Evolutionary conservation across 129 eudicot species (phyloP).

Genomic region (Arctium lappa): DNA sequence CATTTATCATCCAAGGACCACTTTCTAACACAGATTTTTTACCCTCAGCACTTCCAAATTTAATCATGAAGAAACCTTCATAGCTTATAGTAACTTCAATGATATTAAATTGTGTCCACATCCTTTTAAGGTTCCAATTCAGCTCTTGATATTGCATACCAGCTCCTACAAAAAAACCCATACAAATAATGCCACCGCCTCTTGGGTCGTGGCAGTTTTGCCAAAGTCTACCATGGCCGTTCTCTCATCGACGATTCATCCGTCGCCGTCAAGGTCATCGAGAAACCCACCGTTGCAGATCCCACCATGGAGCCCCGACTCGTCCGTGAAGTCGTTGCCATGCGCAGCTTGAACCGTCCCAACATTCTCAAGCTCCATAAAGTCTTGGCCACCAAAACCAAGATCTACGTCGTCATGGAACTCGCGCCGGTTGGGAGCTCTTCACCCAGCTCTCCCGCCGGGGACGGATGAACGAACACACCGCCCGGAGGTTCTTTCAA

Average conservation of each 20-base stretch:
- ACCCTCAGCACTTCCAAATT: too few relatives aligned
- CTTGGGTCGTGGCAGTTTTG: conserved; percentile 77
- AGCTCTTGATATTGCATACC: too few relatives aligned
- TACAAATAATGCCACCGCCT: background rate
- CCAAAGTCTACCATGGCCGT: conserved; percentile 63
- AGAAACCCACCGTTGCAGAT: conserved; percentile 39
- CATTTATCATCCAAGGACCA: too few relatives aligned
- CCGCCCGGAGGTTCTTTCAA: conserved; percentile 53
- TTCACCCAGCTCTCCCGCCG: conserved; percentile 49
- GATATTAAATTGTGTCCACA: too few relatives aligned
- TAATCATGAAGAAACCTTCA: too few relatives aligned
- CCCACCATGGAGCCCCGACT: conserved; percentile 63
- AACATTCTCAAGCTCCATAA: conserved; percentile 70
- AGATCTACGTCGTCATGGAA: conserved; percentile 89
- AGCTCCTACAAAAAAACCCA: too few relatives aligned
- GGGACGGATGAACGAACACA: conserved; percentile 55
- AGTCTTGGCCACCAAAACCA: conserved; percentile 70
- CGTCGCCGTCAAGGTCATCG: conserved; percentile 68
- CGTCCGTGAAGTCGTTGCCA: conserved; percentile 72
- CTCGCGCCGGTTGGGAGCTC: conserved; percentile 78
- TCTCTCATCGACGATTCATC: conserved; percentile 31
- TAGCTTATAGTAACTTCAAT: too few relatives aligned
- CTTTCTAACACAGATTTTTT: too few relatives aligned
- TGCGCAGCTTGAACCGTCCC: conserved; percentile 71
- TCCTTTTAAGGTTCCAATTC: too few relatives aligned